phyloP scores from a whole-genome alignment of 129 eudicot genomes.

The Helichrysum umbraculigerum region DNA sequence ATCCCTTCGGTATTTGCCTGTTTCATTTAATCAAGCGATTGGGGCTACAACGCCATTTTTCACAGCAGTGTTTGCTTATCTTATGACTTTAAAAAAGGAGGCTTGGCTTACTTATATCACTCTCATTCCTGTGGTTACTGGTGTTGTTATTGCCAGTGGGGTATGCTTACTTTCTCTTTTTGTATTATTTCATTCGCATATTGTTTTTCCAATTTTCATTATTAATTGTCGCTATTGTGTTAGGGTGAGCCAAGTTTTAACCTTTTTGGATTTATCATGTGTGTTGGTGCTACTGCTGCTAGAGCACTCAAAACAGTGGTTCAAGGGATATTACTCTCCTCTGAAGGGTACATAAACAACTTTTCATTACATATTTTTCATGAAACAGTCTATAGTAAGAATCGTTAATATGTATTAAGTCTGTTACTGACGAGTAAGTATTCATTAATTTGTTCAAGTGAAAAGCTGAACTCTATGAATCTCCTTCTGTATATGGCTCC shows the following conservation, averaged over 20 bases:
- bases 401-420: conserved; percentile 11
- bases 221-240: background rate
- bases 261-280: conserved; percentile 75
- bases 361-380: background rate
- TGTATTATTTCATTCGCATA: background rate
- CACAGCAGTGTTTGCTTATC: conserved; percentile 77
- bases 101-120: conserved; percentile 65
- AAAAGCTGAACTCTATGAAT: conserved; percentile 85
- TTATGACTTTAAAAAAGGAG: conserved; percentile 64
- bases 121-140: conserved; percentile 79
- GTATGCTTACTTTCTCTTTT: conserved; percentile 31
- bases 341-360: conserved; percentile 56
- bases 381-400: background rate
- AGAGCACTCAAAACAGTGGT: conserved; percentile 85
- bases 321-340: conserved; percentile 80
- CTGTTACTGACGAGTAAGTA: conserved; percentile 3
- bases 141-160: conserved; percentile 81
- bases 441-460: conserved; percentile 42
- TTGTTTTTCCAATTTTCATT: background rate
- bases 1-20: conserved; percentile 70
- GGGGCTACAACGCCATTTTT: conserved; percentile 88
- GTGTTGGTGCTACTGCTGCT: conserved; percentile 90
- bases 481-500: conserved; percentile 96
- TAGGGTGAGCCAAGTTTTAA: conserved; percentile 89
- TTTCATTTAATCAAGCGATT: conserved; percentile 78